Evolutionary conservation across 208 protist species (phyloP).

Genomic region (Trypanosoma mega): DNA sequence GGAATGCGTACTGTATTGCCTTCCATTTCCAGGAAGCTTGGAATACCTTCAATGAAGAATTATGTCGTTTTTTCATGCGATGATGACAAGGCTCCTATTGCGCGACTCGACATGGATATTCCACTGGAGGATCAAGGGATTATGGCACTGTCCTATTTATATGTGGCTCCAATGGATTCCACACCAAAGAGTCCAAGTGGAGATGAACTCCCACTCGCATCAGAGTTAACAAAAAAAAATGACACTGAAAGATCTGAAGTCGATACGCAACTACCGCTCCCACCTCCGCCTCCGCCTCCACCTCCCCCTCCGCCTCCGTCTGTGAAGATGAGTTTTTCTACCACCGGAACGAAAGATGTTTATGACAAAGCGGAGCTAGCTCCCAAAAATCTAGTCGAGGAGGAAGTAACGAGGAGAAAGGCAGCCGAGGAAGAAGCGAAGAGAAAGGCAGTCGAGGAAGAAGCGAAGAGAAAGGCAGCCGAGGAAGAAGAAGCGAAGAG

Average conservation of each 20-base stretch:
- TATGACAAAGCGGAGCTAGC: no score
- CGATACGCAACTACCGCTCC: constrained; percentile 20
- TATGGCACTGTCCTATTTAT: constrained; percentile 15
- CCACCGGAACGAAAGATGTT: no score
- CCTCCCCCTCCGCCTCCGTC: no score
- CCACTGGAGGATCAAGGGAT: constrained; percentile 27
- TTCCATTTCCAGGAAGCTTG: constrained; percentile 13
- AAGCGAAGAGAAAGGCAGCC: no score
- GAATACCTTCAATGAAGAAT: constrained; percentile 19
- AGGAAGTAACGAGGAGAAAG: no score
- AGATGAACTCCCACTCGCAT: constrained; percentile 8
- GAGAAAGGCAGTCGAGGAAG: no score
- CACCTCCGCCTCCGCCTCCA: no score
- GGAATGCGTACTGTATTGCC: constrained; percentile 4
- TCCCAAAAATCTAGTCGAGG: no score
- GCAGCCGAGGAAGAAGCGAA: no score
- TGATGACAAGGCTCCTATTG: constrained; percentile 15
- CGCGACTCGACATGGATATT: constrained; percentile 25
- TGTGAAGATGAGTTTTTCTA: no score
- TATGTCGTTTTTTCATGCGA: constrained; percentile 21
- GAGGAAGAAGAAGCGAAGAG: no score
- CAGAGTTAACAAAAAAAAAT: constrained; percentile 2
- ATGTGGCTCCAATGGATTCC: constrained; percentile 18
- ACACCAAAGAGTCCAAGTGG: constrained; percentile 22
- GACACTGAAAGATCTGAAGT: background rate